phyloP scores from a whole-genome alignment of 345 rosid genomes.

The Linum trigynum region DNA sequence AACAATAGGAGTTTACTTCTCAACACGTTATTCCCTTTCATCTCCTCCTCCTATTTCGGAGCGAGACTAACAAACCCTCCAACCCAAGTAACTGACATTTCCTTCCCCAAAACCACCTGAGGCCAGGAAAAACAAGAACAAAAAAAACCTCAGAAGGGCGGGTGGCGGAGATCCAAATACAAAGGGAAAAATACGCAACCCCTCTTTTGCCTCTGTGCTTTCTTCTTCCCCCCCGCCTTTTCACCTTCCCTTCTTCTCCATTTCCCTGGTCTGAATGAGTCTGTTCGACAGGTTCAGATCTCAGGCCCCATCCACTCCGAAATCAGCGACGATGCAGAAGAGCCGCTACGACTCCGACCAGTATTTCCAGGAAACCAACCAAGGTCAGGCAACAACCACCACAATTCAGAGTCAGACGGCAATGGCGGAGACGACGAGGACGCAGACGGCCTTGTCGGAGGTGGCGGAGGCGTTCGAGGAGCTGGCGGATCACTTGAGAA shows the following conservation, averaged over 20 bases:
- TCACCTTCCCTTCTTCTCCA: background rate
- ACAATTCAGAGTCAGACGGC: background rate
- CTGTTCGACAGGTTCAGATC: background rate
- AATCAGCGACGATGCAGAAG: background rate
- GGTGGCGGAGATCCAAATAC: too few species aligned
- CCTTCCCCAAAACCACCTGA: too few species aligned
- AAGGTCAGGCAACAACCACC: background rate
- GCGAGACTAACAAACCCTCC: too few species aligned
- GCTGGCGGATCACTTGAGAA: background rate
- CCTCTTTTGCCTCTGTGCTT: background rate
- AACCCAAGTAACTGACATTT: too few species aligned
- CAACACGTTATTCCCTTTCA: too few species aligned
- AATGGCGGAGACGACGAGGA: background rate
- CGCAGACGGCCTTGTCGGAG: background rate
- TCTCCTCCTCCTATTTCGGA: too few species aligned
- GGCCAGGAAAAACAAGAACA: too few species aligned
- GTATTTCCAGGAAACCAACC: too few species aligned
- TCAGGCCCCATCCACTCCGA: background rate
- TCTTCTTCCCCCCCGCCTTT: background rate
- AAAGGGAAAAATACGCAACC: background rate
- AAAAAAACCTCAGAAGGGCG: too few species aligned
- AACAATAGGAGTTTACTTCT: too few species aligned
- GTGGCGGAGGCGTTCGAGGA: conserved; percentile 5
- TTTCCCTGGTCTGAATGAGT: background rate
- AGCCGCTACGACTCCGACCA: background rate